Evolutionary conservation across 305 asterid genomes (phyloP), one percentile per base, ranked within the genome.

Genomic region (Lippia alba): DNA sequence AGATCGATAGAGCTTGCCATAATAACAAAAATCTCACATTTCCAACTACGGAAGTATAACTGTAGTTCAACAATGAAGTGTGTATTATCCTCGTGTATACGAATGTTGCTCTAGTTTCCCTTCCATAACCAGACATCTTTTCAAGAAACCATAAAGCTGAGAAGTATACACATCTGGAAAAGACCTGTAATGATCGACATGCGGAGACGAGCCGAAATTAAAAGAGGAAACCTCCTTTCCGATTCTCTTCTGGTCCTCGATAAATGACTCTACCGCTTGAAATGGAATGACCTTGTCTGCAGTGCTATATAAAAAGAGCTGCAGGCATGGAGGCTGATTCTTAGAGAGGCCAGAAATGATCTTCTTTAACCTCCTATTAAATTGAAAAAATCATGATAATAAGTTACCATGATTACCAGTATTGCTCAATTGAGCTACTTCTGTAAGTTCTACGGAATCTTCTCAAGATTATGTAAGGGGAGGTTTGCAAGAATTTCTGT

Each of bases 241-340:
- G 4, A 10, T 67, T 76, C 61, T 75, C 71, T 70, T 81, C 83
- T 93, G 98, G 56, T 83, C 84, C 68, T 87, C 80, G 1, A 91
- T 78, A 67, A 89, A 91, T 24, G 85, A 78, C 50, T 91, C 94
- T 18, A 89, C 81, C 3, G 96, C 79, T 72, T 51, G 76, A 73
- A 58, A 80, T 8, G 97, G 96, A 79, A 93, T 87, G 70, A 93
- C 97, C 79, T 69, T 91, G 82, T 93, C 98, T 14, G 84, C 93
- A 3, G 83, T 78, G 54, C 98, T 91, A 60, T 89, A 92, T 50
- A 92, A 78, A 85, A 87, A 92, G 7, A 92, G 94, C 83, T 87
- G 98, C 17, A 95, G 98, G 56, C 88, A 91, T 5, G 74, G 56
- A n/a, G 97, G 95, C 81, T 87, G 98, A 74, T 76, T 71, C 61